A percentile compares a stretch with the other conserved stretches of the same genome.
Evolutionary conservation across 23 red algal genomes (phyloP).

Genomic region (Gracilaria gracilis): DNA sequence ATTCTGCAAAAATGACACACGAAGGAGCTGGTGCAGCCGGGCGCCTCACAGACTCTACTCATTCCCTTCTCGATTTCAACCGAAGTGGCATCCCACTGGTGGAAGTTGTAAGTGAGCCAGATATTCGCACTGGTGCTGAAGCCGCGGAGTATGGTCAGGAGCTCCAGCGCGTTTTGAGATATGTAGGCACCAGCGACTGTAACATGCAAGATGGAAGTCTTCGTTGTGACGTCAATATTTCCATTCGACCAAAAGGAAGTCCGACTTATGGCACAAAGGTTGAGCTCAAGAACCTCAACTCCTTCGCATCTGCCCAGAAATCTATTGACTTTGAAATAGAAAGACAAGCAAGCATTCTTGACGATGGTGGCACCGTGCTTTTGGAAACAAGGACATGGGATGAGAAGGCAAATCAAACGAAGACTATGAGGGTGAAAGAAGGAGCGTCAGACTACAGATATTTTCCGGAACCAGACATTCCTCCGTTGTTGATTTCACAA

Average conservation of each 20-base stretch:
- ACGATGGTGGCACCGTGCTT: constrained; percentile 35
- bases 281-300: constrained; percentile 98
- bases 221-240: constrained; percentile 95
- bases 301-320: constrained; percentile 82
- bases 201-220: constrained; percentile 98
- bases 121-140: constrained; percentile 82
- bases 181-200: constrained; percentile 82
- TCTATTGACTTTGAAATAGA: constrained; percentile 94
- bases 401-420: constrained; percentile 81
- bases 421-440: constrained; percentile 90
- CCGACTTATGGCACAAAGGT: constrained; percentile 85
- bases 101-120: constrained; percentile 93
- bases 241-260: constrained; percentile 70
- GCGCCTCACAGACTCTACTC: constrained; percentile 76
- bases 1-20: constrained; percentile 93
- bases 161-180: constrained; percentile 86
- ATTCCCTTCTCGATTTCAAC: constrained; percentile 94
- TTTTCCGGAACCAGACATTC: constrained; percentile 98
- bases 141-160: constrained; percentile 95
- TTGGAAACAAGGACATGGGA: constrained; percentile 96
- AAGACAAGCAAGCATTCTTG: constrained; percentile 81
- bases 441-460: constrained; percentile 94
- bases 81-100: constrained; percentile 85
- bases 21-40: constrained; percentile 57
- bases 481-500: constrained; percentile 64